phyloP scores from a whole-genome alignment of 2,329 filamentous ascomycete genomes.

The Alternaria sp. region DNA sequence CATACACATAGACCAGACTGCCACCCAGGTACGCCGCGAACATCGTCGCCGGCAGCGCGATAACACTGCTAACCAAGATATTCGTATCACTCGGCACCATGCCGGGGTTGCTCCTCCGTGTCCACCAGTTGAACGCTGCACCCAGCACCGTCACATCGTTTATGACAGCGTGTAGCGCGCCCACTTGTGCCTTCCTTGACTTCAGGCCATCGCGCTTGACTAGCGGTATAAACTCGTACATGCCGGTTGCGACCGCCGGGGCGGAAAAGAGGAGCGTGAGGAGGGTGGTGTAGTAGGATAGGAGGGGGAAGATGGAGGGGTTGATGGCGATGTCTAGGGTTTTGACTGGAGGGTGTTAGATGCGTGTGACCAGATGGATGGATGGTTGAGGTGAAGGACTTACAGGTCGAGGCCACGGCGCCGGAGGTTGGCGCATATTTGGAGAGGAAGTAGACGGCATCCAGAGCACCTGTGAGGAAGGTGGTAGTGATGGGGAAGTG shows the following conservation, averaged over 20 bases:
- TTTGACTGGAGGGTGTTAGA: no score
- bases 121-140: conserved; percentile 54
- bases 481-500: conserved; percentile 58
- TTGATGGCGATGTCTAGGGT: conserved; percentile 33
- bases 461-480: conserved; percentile 50
- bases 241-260: conserved; percentile 43
- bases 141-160: conserved; percentile 51
- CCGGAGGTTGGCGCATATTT: conserved; percentile 42
- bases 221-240: conserved; percentile 48
- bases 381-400: no score
- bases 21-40: conserved; percentile 54
- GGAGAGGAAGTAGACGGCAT: conserved; percentile 46
- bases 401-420: conserved; percentile 38
- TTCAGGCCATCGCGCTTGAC: conserved; percentile 53
- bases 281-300: conserved; percentile 54
- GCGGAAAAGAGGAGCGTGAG: conserved; percentile 45
- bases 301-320: conserved; percentile 45
- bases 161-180: conserved; percentile 51
- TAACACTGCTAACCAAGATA: conserved; percentile 44
- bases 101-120: conserved; percentile 36
- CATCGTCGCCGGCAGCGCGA: conserved; percentile 44
- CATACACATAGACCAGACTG: conserved; percentile 53
- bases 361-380: no score
- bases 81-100: conserved; percentile 48
- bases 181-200: conserved; percentile 50